Conservation (phyloP, 164 flowering plant species). For the Aristolochia californica region DNA sequence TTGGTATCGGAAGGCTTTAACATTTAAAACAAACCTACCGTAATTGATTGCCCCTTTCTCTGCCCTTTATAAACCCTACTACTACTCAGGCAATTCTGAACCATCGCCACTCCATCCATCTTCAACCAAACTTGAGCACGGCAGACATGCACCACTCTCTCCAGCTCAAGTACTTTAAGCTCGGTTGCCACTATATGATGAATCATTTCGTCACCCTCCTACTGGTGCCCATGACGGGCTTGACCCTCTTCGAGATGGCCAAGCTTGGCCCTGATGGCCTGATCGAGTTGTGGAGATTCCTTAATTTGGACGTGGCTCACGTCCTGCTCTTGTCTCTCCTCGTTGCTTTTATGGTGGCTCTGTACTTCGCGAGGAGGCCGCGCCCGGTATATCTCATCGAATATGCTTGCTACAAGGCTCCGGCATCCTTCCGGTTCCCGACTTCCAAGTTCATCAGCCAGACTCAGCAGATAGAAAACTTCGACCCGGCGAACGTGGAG, state of each 20-base stretch:
- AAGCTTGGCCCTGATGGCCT: slow-evolving; percentile 17
- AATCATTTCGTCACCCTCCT: slow-evolving; percentile 22
- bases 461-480: not conserved
- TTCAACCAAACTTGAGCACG: no score
- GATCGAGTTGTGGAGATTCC: slow-evolving; percentile 6
- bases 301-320: slow-evolving; percentile 12
- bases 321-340: slow-evolving; percentile 16
- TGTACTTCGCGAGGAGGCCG: slow-evolving; percentile 32
- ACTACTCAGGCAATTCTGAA: no score
- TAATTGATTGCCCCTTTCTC: not conserved
- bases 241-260: slow-evolving; percentile 3
- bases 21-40: no score
- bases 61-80: not conserved
- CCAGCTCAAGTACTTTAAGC: slow-evolving; percentile 29
- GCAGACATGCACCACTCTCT: no score
- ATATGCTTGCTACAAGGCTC: slow-evolving; percentile 29
- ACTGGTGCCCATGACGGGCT: slow-evolving; percentile 15
- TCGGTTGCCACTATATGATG: slow-evolving; percentile 22
- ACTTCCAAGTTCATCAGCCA: slow-evolving; percentile 27
- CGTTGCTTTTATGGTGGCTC: slow-evolving; percentile 15
- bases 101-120: no score
- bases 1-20: not conserved
- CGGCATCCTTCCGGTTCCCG: slow-evolving; percentile 21
- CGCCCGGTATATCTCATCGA: slow-evolving; percentile 28
- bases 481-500: slow-evolving; percentile 1